Conservation (phyloP, 2,329 filamentous ascomycete species). For the Lomentospora prolificans region DNA sequence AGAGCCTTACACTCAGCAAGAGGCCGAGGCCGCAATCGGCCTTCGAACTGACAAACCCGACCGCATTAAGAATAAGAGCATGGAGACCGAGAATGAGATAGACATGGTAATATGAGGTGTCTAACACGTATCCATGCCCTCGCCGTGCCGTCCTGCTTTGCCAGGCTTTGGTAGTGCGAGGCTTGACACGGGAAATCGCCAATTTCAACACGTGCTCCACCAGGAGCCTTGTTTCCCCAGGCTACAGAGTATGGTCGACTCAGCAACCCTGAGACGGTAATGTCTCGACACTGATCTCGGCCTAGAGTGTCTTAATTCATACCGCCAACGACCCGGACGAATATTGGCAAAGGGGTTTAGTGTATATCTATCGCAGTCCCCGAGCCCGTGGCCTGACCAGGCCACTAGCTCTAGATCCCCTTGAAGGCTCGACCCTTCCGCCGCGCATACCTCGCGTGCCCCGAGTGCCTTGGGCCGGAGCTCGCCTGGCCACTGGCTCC, state of each 20-base stretch:
- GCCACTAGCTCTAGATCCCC: slow-evolving; percentile 32
- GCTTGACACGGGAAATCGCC: too few species aligned
- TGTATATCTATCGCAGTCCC: slow-evolving; percentile 19
- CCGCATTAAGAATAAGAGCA: slow-evolving; percentile 12
- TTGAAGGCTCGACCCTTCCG: slow-evolving; percentile 18
- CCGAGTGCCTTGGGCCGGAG: slow-evolving; percentile 11
- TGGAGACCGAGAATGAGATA: slow-evolving; percentile 24
- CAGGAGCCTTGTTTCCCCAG: too few species aligned
- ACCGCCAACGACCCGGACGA: too few species aligned
- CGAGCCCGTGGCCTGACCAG: slow-evolving; percentile 36
- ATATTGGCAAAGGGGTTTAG: too few species aligned
- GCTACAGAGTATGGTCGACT: too few species aligned
- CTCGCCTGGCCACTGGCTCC: slow-evolving; percentile 26
- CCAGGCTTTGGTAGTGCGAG: too few species aligned
- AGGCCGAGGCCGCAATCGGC: slow-evolving; percentile 73
- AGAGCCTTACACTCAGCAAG: slow-evolving; percentile 76
- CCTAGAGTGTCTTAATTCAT: too few species aligned
- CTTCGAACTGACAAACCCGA: slow-evolving; percentile 58
- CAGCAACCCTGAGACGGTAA: too few species aligned
- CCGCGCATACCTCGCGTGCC: slow-evolving; percentile 15
- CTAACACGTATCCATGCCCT: too few species aligned
- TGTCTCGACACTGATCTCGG: too few species aligned
- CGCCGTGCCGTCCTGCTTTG: too few species aligned
- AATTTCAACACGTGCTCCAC: too few species aligned
- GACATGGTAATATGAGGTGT: slow-evolving; percentile 20